These are phyloP conservation scores for Ceratocystis lukuohia DNA, from an alignment of 2,329 filamentous ascomycete species.

Conservation along the genomic window DNA sequence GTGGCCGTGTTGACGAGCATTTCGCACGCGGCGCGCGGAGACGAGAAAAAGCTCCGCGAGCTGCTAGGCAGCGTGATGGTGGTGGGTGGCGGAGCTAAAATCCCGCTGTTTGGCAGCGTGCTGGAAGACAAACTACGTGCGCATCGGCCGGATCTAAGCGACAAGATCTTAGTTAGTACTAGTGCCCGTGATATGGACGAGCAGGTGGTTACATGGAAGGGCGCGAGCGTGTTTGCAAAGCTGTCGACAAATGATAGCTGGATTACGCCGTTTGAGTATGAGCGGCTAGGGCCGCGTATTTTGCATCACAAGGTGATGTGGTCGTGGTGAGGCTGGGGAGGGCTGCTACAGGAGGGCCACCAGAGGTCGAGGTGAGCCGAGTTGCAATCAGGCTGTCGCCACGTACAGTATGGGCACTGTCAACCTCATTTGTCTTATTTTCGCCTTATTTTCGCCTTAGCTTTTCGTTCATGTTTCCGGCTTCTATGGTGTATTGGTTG, in stretches of 20 bases:
- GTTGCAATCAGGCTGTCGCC: too few species aligned
- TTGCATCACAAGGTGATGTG: constrained; percentile 69
- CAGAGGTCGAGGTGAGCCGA: neutral
- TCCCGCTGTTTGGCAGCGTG: constrained; percentile 63
- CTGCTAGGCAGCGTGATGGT: constrained; percentile 85
- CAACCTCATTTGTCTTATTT: too few species aligned
- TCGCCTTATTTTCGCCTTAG: too few species aligned
- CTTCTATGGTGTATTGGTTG: neutral
- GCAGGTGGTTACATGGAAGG: constrained; percentile 97
- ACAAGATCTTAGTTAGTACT: constrained; percentile 48
- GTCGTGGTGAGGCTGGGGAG: constrained; percentile 36
- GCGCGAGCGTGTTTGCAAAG: constrained; percentile 89
- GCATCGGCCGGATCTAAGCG: constrained; percentile 46
- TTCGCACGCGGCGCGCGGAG: constrained; percentile 69
- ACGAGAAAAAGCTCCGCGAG: constrained; percentile 87
- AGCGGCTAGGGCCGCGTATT: constrained; percentile 66
- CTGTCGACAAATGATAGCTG: constrained; percentile 88
- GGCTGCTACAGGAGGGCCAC: neutral
- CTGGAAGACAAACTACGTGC: constrained; percentile 71
- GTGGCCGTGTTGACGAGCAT: constrained; percentile 83
- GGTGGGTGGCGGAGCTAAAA: constrained; percentile 71
- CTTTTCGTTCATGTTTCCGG: too few species aligned
- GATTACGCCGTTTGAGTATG: constrained; percentile 80
- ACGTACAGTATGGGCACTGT: too few species aligned
- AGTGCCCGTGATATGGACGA: constrained; percentile 90